Base-by-base conservation (phyloP, 129 eudicot species). In the Saposhnikovia divaricata region DNA sequence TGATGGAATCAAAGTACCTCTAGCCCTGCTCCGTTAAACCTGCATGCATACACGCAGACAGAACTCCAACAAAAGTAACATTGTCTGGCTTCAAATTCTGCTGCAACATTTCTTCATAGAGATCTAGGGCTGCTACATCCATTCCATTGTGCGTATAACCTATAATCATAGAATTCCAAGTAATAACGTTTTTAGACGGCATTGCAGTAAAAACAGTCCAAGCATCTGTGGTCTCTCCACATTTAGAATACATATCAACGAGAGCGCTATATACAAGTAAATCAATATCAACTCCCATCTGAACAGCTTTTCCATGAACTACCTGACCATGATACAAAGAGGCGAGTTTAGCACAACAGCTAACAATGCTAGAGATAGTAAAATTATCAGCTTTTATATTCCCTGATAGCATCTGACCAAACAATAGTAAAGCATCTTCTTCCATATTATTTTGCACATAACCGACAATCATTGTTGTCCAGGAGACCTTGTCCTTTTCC, bases 121-220 rank as follows among this genome's bases (percentile, higher is more conserved):
- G 84, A 39, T 46, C 78, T 23, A 89, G 21, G 1, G 90, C 88
- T 31, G 76, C 79, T 76, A 74, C 23, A 76, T 83, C 90, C 77
- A 63, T 78, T 14, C 88, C 88, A 31, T 89, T 87, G 71, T 84
- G 84, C 8, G 90, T 87, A 83, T 82, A 82, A 37, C 87, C 90
- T 68, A 83, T 69, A 72, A 89, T 84, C 92, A 89, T 84, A 21
- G 90, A 84, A 83, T 89, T 89, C 90, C 90, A 89, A 21, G 89
- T 75, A 63, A 89, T 85, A 2, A 79, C 72, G 25, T 85, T 84
- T 86, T 86, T 88, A 8, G 79, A 11, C 42, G 15, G 70, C 66
- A 86, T 82, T 28, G 31, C 44, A 53, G 75, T 57, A 71, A 89
- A 89, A 47, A 86, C 39, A 45, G 66, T 78, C 38, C 75, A 79